These are phyloP conservation scores for Copromyces sp. DNA, from an alignment of 495 filamentous ascomycete genomes.

Conservation along the genomic window DNA sequence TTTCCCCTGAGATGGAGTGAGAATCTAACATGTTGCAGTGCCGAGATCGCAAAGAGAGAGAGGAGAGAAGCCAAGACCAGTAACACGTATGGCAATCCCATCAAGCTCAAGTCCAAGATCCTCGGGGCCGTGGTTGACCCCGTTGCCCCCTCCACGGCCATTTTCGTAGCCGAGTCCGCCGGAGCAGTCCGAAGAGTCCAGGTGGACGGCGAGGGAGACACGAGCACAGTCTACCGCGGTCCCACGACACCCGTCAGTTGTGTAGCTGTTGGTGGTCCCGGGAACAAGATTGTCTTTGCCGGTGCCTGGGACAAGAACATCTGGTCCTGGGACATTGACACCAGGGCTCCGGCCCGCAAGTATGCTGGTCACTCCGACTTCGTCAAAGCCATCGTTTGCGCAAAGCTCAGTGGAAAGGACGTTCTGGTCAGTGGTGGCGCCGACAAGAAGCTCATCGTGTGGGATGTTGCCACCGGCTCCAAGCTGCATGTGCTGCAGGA, in stretches of 20 bases:
- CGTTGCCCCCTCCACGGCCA: constrained; percentile 37
- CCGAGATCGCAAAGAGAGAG: constrained; percentile 57
- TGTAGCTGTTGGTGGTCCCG: constrained; percentile 53
- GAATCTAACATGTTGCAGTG: constrained; percentile 34
- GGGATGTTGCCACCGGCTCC: constrained; percentile 57
- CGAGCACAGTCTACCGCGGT: constrained; percentile 50
- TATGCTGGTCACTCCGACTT: constrained; percentile 85
- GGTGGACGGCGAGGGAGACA: constrained; percentile 46
- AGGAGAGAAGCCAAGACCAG: constrained; percentile 70
- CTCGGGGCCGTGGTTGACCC: constrained; percentile 67
- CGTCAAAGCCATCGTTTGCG: constrained; percentile 62
- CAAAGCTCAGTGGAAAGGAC: constrained; percentile 46
- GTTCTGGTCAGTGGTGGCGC: constrained; percentile 76
- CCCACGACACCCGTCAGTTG: constrained; percentile 72
- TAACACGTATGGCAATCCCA: constrained; percentile 76
- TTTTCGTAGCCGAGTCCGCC: constrained; percentile 76
- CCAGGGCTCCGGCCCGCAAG: constrained; percentile 38
- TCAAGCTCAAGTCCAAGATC: constrained; percentile 74
- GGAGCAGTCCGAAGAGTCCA: constrained; percentile 63
- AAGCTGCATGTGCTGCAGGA: constrained; percentile 64
- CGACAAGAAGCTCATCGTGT: constrained; percentile 78
- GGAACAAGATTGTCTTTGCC: constrained; percentile 56
- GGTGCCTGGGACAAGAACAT: constrained; percentile 90
- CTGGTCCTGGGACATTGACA: constrained; percentile 66
- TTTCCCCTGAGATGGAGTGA: not conserved